Evolutionary conservation across 208 protist genomes (phyloP).

Genomic region (Trypanosoma cruzi): DNA sequence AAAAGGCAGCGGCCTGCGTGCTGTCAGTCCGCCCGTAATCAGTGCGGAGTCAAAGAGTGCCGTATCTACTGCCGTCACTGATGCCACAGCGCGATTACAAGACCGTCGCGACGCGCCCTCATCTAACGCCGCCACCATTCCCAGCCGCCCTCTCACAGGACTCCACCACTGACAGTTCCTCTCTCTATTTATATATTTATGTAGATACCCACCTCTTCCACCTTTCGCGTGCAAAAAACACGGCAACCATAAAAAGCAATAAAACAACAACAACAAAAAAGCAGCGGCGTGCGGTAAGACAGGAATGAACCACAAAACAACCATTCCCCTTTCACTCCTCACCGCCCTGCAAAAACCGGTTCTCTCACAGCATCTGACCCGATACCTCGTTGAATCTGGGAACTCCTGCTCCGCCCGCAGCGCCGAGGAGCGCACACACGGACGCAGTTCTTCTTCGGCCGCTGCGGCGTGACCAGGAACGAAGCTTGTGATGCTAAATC

Average conservation of each 20-base stretch:
- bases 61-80: constrained; percentile 39
- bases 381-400: no score
- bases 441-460: no score
- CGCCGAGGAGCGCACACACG: no score
- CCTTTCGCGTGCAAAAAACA: not conserved
- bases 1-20: not conserved
- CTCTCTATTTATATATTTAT: not conserved
- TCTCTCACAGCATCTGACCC: no score
- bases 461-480: no score
- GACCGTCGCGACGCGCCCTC: not conserved
- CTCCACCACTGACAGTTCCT: not conserved
- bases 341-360: no score
- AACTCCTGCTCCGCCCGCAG: no score
- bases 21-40: constrained; percentile 4
- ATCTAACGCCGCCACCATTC: constrained; percentile 1
- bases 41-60: constrained; percentile 31
- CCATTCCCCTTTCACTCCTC: no score
- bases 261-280: no score
- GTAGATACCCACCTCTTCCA: not conserved
- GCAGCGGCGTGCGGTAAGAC: no score
- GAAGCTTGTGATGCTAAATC: no score
- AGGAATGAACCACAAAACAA: no score
- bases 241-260: not conserved
- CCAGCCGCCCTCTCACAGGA: not conserved
- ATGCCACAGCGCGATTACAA: constrained; percentile 66